Conservation (phyloP, 129 eudicot genomes). For the Lactuca saligna region DNA sequence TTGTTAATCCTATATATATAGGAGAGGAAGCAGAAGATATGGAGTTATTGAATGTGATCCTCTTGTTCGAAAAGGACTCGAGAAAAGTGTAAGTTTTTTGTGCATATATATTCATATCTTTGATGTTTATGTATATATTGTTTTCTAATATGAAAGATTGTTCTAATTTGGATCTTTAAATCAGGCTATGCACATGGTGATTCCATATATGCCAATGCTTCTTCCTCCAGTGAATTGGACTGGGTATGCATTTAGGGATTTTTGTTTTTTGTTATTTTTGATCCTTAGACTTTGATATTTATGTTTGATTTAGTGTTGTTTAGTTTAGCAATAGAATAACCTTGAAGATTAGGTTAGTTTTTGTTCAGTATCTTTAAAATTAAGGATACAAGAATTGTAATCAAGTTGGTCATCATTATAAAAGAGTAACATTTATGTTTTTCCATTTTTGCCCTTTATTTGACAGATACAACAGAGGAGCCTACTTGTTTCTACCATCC, state of each 20-base stretch:
- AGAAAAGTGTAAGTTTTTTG: conserved; percentile 65
- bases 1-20: conserved; percentile 23
- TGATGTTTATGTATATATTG: not conserved
- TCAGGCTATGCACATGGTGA: conserved; percentile 98
- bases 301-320: not conserved
- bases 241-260: conserved; percentile 59
- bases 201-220: conserved; percentile 98
- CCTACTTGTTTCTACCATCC: conserved; percentile 79
- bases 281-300: not conserved
- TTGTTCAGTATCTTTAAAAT: too few relatives aligned
- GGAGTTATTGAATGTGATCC: conserved; percentile 97
- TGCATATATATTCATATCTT: not conserved
- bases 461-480: conserved; percentile 84
- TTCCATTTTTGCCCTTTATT: conserved; percentile 1
- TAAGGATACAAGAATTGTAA: not conserved
- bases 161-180: conserved; percentile 17
- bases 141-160: not conserved
- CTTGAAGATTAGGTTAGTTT: too few relatives aligned
- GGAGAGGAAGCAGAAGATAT: conserved; percentile 74
- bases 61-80: conserved; percentile 80
- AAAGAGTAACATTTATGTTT: not conserved
- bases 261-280: not conserved
- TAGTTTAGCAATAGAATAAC: too few relatives aligned
- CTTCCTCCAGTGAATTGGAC: conserved; percentile 87
- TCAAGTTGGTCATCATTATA: not conserved